Base-by-base conservation (phyloP, 2,329 filamentous ascomycete genomes). In the Dothideomycetidae sp. region DNA sequence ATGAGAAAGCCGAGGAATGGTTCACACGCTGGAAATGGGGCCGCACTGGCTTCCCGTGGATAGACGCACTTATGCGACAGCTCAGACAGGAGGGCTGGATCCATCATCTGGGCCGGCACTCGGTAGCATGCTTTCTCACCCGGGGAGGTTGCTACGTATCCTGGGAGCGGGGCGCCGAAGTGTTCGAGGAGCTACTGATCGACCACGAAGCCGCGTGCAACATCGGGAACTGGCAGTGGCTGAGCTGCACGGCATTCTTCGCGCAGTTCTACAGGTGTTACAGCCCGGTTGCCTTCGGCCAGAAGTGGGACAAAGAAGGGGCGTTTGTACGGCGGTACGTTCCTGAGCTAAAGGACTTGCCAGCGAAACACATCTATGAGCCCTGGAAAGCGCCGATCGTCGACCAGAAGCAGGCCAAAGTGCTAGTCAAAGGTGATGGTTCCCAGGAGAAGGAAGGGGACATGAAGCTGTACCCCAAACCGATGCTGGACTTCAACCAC, bases 111-210 rank as follows among this genome's bases (percentile, higher is more conserved):
- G 81, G 79, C 2, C 69, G 81, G 0, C 81, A 86, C 54, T 70
- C 75, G n/a, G 75, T 86, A 0, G 81, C 81, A 0, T 85, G 79
- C 52, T 86, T 86, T 53, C 63, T 86, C n/a, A 85, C 81, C 1
- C 64, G 81, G 2, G 80, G 81, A 2, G 81, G 81, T 0, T 84
- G 78, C 54, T 86, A 84, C 50, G 63, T 86, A 31, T 71, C 76
- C 49, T 86, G 81, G 80, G 80, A 85, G 58, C 70, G 81, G 12
- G 81, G 81, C 1, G 77, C 75, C 4, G 78, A 81, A 33, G 80
- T 85, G 1, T 86, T 86, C 42, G 78, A 82, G 50, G 80, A 85
- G 52, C 71, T 71, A 58, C 64, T 86, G 26, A 61, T 86, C 33
- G 81, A 86, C 50, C 80, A 84, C 51, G 79, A 84, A 52, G 66